A percentile compares a stretch with the other conserved stretches of the same genome.
phyloP scores from a whole-genome alignment of 2,329 filamentous ascomycete species.

The Ascochyta lentis region DNA sequence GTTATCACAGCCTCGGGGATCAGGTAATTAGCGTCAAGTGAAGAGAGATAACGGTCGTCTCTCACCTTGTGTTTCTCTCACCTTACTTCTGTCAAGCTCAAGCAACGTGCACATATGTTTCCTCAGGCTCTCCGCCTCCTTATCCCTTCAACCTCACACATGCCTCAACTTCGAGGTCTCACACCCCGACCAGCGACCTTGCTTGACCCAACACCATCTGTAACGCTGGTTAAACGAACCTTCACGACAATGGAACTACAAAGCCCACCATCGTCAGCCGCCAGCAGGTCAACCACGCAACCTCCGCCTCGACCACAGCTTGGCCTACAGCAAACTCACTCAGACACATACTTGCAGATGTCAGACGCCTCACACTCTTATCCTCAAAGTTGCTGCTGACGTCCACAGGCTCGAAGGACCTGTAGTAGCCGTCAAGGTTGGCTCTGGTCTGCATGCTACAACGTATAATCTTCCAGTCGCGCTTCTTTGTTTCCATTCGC shows the following conservation, averaged over 20 bases:
- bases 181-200: too few species aligned
- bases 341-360: constrained; percentile 14
- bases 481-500: constrained; percentile 18
- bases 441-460: neutral
- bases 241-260: neutral
- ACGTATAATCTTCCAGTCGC: constrained; percentile 16
- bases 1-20: too few species aligned
- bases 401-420: constrained; percentile 17
- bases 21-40: too few species aligned
- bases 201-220: too few species aligned
- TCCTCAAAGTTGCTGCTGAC: neutral
- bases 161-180: neutral
- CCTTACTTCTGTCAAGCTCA: neutral
- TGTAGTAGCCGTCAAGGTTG: constrained; percentile 12
- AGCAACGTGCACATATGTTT: neutral
- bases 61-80: neutral
- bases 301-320: neutral
- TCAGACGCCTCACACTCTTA: neutral
- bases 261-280: neutral
- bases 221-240: neutral
- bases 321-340: neutral
- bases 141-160: neutral
- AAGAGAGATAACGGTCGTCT: too few species aligned
- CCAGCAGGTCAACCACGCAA: neutral
- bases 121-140: neutral